phyloP scores from a whole-genome alignment of 805 yeast species.

The Myxozyma neglecta region DNA sequence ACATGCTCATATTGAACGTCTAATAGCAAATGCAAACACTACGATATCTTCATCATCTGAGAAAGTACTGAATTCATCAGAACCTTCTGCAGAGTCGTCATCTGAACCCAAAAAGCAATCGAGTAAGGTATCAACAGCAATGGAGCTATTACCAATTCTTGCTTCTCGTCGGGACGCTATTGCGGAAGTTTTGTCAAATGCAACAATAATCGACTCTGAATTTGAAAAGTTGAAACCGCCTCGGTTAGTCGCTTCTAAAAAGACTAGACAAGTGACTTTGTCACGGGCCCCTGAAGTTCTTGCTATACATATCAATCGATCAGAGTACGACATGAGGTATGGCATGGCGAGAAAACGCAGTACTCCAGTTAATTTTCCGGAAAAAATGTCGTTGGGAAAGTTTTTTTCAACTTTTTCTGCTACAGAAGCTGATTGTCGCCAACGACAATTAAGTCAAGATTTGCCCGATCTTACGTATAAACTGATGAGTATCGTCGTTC shows the following conservation, averaged over 20 bases:
- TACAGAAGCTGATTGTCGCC: background rate
- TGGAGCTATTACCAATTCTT: slow-evolving; percentile 39
- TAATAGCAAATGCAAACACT: slow-evolving; percentile 16
- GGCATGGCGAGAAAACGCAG: slow-evolving; percentile 82
- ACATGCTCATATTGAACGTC: slow-evolving; percentile 36
- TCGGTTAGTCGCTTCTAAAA: slow-evolving; percentile 59
- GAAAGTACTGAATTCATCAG: background rate
- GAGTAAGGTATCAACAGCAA: slow-evolving; percentile 5
- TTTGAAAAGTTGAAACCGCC: slow-evolving; percentile 68
- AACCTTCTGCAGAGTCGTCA: background rate
- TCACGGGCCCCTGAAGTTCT: slow-evolving; percentile 81
- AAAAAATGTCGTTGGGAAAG: slow-evolving; percentile 50
- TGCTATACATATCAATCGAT: slow-evolving; percentile 85
- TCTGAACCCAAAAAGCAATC: background rate
- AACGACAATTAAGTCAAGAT: background rate
- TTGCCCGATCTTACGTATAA: slow-evolving; percentile 50
- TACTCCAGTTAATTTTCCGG: slow-evolving; percentile 76
- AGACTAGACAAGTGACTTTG: slow-evolving; percentile 78
- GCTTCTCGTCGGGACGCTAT: slow-evolving; percentile 50
- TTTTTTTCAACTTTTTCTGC: background rate
- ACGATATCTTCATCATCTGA: slow-evolving; percentile 1
- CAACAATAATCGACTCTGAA: slow-evolving; percentile 75
- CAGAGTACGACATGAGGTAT: slow-evolving; percentile 86
- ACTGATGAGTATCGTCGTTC: slow-evolving; percentile 83
- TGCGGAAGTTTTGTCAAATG: slow-evolving; percentile 56